Base-by-base conservation (phyloP, 345 rosid genomes). In the Euclidium syriacum region DNA sequence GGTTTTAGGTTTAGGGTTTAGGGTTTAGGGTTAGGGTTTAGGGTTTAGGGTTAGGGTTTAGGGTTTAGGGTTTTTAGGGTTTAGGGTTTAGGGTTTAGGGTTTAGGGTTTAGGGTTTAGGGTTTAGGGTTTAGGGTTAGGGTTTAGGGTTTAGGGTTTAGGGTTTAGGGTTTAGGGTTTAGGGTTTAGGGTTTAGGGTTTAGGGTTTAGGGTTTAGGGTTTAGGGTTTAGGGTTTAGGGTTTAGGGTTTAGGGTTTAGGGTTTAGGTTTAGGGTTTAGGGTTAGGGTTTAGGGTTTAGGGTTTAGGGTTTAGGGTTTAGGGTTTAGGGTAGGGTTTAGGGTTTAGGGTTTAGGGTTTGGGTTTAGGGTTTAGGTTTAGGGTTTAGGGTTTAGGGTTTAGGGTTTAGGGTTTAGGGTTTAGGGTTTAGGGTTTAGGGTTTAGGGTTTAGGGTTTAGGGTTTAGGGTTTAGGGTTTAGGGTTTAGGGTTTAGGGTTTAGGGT, bases 301-400 rank as follows among this genome's bases (percentile, higher is more conserved):
- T 2, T 55, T 55, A 30, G 44, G 61, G 61, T 55, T 55, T 55
- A 55, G 61, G 61, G 61, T 55, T 55, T 55, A 55, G 61, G 61
- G 44, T 55, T 55, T 5, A 10, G 38, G 38, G 6, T 30, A 33
- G 61, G 61, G 44, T 32, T 55, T 30, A 15, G 58, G 61, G 61
- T 55, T 55, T 55, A 55, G 61, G 61, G 61, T 55, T 55, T 55
- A 55, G 61, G 61, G 61, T 32, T 55, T 55, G 18, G 61, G 61
- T 30, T 55, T 55, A 56, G 62, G 46, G 62, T 56, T 56, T 56
- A 56, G 63, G 63, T 57, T 57, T 57, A 57, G 63, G 63, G 63
- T 57, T 57, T 35, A 40, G 46, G 63, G 63, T 57, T 57, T 57
- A 36, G 63, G 63, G 46, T 36, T 57, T 34, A 19, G 63, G 63